Evolutionary conservation across 306 rosid genomes (phyloP), one percentile per base, ranked within the genome.

Genomic region (Rosa rugosa): DNA sequence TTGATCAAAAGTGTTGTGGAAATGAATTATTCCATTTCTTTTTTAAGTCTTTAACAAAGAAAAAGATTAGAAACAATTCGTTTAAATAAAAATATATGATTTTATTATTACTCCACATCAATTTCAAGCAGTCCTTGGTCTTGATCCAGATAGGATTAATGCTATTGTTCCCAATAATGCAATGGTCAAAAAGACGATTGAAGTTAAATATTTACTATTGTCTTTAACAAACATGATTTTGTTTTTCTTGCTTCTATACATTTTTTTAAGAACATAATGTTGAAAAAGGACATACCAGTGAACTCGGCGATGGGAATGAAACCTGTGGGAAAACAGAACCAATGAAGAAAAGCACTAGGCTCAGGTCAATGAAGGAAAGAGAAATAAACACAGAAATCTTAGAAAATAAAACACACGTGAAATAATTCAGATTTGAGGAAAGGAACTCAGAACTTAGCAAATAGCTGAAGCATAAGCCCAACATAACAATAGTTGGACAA

Each of bases 211-310:
- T 57, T 3, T 18, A 8, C 0, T 49, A 49, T 49, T 49, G 11
- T 3, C 53, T 17, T 53, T 7, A 53, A 53, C 59, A 53, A 53
- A 6, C 8, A 53, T 1, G 7, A 18, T 53, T 50, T 51, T 17
- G n/a, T 53, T 46, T 46, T 46, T 46, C 50, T 10, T 44, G 11
- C 50, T 46, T 51, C 4, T 40, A 25, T n/a, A 12, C 31, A 2
- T 31, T 40, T 14, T 8, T 5, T 16, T 2, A 34, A 50, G 3
- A 31, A 18, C 46, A 2, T 72, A 57, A n/a, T 50, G 59, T 0
- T 50, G 11, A 36, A 72, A 34, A 11, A 73, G 10, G 77, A 36
- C 50, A 20, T 73, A 73, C 77, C 77, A 40, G 6, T 36, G 47
- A 5, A 27, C 64, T 53, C 42, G n/a, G 49, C 47, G 36, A 62